Base-by-base conservation (phyloP, 805 yeast genomes). In the Hanseniaspora vineae region DNA sequence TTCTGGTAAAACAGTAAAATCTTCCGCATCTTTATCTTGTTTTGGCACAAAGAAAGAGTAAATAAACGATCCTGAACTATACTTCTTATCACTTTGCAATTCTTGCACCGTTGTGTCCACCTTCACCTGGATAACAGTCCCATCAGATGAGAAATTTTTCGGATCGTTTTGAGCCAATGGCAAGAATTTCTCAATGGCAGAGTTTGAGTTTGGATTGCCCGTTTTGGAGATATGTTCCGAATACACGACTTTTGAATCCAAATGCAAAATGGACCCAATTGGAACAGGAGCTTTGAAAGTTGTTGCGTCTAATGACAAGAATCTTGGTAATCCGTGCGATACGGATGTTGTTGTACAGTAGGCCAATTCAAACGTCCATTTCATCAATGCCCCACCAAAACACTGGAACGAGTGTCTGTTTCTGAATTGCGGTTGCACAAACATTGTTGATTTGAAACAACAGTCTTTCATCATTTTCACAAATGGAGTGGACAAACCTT, bases 361-460 rank as follows among this genome's bases (percentile, higher is more conserved):
- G 1, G 96, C 97, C 58, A 89, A 75, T 63, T 89, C 97, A 62
- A 89, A 89, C 2, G 95, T 79, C 66, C 88, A 95, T 64, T 96
- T 78, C 71, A 89, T 75, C 58, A 89, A 69, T 59, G 89, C 89
- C 31, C 97, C 97, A 56, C 97, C 97, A 64, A 89, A 89, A 43
- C 89, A 85, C 86, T 88, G 87, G 66, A 83, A 86, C 3, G 94
- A 84, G 62, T 89, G 96, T 62, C 96, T 77, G 69, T 89, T 89
- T 66, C 97, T 78, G 68, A 88, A 89, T 68, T 89, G 97, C 1
- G 97, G 97, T 66, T 89, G 97, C 90, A 89, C 90, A 65, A 88
- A 80, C 58, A 81, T 75, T 6, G 96, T 85, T 11, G 95, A 83
- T 46, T 75, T 69, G 46, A 84, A 73, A 46, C 64, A 67, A 1